Conservation (phyloP, 441 rosid genomes). For the Jatropha multifida region DNA sequence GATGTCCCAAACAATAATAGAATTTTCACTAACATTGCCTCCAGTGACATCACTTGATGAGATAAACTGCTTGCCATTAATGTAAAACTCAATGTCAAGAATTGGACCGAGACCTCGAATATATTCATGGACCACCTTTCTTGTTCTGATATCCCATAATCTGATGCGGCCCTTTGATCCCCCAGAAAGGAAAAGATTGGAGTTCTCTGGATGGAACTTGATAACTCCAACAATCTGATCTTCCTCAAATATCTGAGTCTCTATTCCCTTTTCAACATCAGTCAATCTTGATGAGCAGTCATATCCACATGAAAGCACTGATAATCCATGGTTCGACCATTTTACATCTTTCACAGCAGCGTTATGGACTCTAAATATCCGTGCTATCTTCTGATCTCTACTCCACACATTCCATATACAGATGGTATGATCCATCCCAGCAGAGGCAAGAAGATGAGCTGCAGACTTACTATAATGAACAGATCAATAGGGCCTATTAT, state of each 20-base stretch:
- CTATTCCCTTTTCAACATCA: slow-evolving; percentile 72
- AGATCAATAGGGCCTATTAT: slow-evolving; percentile 37
- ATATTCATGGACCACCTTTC: slow-evolving; percentile 58
- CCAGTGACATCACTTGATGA: slow-evolving; percentile 83
- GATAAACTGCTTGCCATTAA: slow-evolving; percentile 64
- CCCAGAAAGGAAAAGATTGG: slow-evolving; percentile 75
- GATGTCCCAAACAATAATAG: slow-evolving; percentile 81
- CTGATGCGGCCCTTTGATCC: slow-evolving; percentile 72
- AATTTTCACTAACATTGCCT: slow-evolving; percentile 74
- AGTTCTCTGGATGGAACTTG: slow-evolving; percentile 63
- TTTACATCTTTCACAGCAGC: slow-evolving; percentile 76
- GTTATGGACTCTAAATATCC: slow-evolving; percentile 51
- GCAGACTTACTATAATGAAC: slow-evolving; percentile 54
- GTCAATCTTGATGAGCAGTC: slow-evolving; percentile 64
- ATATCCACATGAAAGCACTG: slow-evolving; percentile 78
- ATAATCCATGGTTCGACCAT: slow-evolving; percentile 59
- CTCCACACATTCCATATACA: slow-evolving; percentile 87
- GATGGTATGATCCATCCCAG: slow-evolving; percentile 66
- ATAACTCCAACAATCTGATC: slow-evolving; percentile 66
- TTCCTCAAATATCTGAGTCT: slow-evolving; percentile 58
- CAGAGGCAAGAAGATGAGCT: slow-evolving; percentile 93
- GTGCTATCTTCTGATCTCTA: slow-evolving; percentile 53
- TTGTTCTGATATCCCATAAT: slow-evolving; percentile 73
- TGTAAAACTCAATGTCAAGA: slow-evolving; percentile 76
- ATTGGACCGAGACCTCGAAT: slow-evolving; percentile 59